A percentile compares a stretch with the other conserved stretches of the same genome.
phyloP scores from a whole-genome alignment of 2,329 filamentous ascomycete genomes.

The Sporothrix inflata region DNA sequence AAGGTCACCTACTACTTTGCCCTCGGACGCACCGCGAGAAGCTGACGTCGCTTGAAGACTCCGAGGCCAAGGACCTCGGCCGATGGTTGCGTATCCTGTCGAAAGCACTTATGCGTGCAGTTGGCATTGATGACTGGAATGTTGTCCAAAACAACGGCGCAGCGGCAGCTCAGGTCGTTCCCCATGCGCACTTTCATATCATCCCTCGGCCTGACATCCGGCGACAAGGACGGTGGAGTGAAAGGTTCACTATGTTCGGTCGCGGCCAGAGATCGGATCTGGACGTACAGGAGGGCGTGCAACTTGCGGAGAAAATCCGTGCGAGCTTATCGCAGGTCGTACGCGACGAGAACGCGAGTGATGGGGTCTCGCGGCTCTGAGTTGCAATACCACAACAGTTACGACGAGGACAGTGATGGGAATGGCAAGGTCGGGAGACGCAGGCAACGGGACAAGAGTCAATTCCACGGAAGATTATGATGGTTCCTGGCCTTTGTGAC shows the following conservation, averaged over 20 bases:
- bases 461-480: neutral
- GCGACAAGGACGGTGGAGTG: slow-evolving; percentile 55
- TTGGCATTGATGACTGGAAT: slow-evolving; percentile 85
- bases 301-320: slow-evolving; percentile 50
- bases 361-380: neutral
- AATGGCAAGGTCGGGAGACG: neutral
- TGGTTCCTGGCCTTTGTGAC: neutral
- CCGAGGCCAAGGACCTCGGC: slow-evolving; percentile 70
- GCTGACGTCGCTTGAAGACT: slow-evolving; percentile 68
- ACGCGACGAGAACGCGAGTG: slow-evolving; percentile 37
- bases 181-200: slow-evolving; percentile 92
- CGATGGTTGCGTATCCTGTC: slow-evolving; percentile 72
- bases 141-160: slow-evolving; percentile 95
- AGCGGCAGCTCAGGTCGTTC: slow-evolving; percentile 87
- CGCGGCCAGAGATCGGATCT: slow-evolving; percentile 71
- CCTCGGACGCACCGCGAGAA: slow-evolving; percentile 78
- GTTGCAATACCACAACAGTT: neutral
- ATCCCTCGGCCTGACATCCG: slow-evolving; percentile 78
- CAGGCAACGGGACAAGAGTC: neutral
- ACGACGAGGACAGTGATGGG: neutral
- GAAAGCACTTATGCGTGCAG: slow-evolving; percentile 68
- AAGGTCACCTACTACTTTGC: slow-evolving; percentile 81
- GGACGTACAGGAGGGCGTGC: slow-evolving; percentile 72
- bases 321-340: slow-evolving; percentile 32
- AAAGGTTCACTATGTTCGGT: slow-evolving; percentile 84